Evolutionary conservation across 805 yeast species (phyloP).

Genomic region (Saccharomycopsis capsularis): DNA sequence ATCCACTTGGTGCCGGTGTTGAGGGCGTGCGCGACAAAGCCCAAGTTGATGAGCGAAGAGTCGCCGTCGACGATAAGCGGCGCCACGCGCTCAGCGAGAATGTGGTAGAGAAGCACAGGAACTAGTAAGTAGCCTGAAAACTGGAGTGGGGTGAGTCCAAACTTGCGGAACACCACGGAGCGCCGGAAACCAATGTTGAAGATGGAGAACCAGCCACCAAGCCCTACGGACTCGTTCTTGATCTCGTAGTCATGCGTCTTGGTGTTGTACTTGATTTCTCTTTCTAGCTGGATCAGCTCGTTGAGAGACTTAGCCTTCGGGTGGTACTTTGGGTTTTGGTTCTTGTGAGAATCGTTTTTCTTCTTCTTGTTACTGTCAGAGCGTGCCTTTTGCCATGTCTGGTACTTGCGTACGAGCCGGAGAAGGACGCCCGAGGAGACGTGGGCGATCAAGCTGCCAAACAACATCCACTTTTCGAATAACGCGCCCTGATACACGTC

Average conservation of each 20-base stretch:
- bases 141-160: slow-evolving; percentile 51
- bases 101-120: slow-evolving; percentile 41
- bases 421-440: slow-evolving; percentile 45
- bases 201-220: slow-evolving; percentile 54
- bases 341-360: neutral
- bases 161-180: slow-evolving; percentile 36
- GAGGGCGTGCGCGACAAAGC: slow-evolving; percentile 41
- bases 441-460: slow-evolving; percentile 43
- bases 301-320: slow-evolving; percentile 22
- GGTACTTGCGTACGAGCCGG: slow-evolving; percentile 33
- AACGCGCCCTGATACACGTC: slow-evolving; percentile 50
- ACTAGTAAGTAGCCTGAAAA: slow-evolving; percentile 53
- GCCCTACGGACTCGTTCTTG: slow-evolving; percentile 43
- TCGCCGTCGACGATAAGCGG: slow-evolving; percentile 61
- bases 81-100: slow-evolving; percentile 37
- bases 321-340: slow-evolving; percentile 22
- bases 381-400: too few relatives aligned
- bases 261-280: slow-evolving; percentile 4
- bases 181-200: slow-evolving; percentile 48
- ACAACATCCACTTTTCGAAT: slow-evolving; percentile 43
- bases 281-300: slow-evolving; percentile 19
- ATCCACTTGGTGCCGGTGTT: slow-evolving; percentile 25
- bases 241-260: slow-evolving; percentile 22
- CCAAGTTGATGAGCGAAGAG: slow-evolving; percentile 46
- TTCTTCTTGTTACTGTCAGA: too few relatives aligned